Conservation (phyloP, 78 protist genomes). For the Diacronema lutheri region DNA sequence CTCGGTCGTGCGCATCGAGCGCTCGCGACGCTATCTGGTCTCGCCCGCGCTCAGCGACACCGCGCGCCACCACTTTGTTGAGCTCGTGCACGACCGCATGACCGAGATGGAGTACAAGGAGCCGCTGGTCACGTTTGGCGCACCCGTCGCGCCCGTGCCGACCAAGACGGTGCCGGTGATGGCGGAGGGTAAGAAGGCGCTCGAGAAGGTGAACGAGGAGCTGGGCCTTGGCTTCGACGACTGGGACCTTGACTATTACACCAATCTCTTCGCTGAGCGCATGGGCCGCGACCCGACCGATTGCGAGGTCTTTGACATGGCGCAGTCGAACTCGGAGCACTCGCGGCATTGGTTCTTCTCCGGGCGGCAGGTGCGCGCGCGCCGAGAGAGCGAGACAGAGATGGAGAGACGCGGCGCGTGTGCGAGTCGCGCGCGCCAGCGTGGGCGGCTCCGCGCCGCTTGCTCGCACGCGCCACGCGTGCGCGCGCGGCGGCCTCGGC, state of each 20-base stretch:
- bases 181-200: conserved; percentile 63
- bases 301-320: conserved; percentile 86
- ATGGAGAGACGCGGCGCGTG: too few species aligned
- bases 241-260: conserved; percentile 69
- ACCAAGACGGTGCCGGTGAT: conserved; percentile 54
- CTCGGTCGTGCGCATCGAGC: conserved; percentile 62
- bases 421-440: too few species aligned
- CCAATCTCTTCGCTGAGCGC: conserved; percentile 52
- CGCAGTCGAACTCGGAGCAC: conserved; percentile 66
- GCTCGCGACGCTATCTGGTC: conserved; percentile 61
- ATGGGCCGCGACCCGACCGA: conserved; percentile 79
- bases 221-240: conserved; percentile 83
- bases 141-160: conserved; percentile 21
- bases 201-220: conserved; percentile 56
- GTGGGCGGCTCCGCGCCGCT: too few species aligned
- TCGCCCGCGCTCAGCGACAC: background rate
- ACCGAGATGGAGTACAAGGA: conserved; percentile 63
- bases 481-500: too few species aligned
- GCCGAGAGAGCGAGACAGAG: too few species aligned
- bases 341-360: conserved; percentile 58
- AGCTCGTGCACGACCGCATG: conserved; percentile 82
- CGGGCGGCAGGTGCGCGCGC: too few species aligned
- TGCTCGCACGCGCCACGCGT: too few species aligned
- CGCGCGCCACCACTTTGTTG: background rate
- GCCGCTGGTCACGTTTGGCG: conserved; percentile 37